Conservation (phyloP, 345 rosid genomes). For the Leavenworthia alabamica region DNA sequence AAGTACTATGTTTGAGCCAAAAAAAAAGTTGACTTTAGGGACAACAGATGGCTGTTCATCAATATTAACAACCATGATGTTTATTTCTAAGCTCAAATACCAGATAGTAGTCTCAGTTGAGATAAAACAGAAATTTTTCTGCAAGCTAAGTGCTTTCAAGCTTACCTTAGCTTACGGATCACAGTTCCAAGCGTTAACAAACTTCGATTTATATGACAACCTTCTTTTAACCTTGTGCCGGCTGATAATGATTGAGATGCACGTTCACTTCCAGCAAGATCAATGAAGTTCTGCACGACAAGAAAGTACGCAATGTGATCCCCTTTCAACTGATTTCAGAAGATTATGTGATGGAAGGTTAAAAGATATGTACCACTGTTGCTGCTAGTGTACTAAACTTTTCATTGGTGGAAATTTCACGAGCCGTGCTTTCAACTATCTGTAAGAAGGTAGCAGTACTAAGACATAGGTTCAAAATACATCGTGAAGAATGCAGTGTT, state of each 20-base stretch:
- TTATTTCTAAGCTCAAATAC: background rate
- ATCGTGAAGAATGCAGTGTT: background rate
- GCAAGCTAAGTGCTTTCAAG: background rate
- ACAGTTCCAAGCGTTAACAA: constrained; percentile 87
- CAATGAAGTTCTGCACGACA: constrained; percentile 60
- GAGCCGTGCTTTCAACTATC: constrained; percentile 75
- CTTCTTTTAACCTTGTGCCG: constrained; percentile 80
- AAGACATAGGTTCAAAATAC: background rate
- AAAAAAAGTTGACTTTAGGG: background rate
- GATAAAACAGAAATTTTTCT: background rate
- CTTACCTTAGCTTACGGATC: constrained; percentile 82
- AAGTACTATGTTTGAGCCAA: background rate
- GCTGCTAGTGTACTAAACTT: constrained; percentile 68
- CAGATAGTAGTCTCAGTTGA: background rate
- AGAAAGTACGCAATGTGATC: background rate
- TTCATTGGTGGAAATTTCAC: constrained; percentile 51
- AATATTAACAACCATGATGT: background rate
- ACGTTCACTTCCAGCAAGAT: constrained; percentile 95
- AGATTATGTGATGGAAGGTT: background rate
- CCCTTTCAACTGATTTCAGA: background rate
- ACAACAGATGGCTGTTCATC: background rate
- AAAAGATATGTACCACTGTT: constrained; percentile 51
- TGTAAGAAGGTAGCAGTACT: constrained; percentile 22
- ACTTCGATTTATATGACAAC: constrained; percentile 92
- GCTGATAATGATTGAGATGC: constrained; percentile 86